Evolutionary conservation across 108 stramenopile genomes (phyloP).

Genomic region (Nannochloropsis salina): DNA sequence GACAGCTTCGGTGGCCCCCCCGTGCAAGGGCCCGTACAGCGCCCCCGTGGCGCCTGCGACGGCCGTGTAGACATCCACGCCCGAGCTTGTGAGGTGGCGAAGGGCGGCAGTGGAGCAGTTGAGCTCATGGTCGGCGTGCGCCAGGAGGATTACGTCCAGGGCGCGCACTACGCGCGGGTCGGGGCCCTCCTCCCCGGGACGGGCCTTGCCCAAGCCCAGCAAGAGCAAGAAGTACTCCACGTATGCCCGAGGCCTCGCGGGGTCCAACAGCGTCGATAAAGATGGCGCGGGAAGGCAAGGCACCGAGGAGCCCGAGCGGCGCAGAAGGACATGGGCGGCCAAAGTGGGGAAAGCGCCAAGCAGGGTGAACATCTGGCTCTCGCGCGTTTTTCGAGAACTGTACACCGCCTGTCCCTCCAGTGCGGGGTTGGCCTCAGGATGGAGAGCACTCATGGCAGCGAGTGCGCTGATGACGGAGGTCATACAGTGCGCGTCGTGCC

Average conservation of each 20-base stretch:
- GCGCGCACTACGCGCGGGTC: neutral
- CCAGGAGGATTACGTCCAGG: conserved; percentile 23
- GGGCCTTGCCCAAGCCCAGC: neutral
- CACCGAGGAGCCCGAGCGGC: neutral
- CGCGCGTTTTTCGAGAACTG: neutral
- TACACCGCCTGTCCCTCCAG: neutral
- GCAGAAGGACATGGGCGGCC: neutral
- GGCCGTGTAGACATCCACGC: neutral
- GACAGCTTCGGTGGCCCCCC: conserved; percentile 27
- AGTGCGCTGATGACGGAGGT: conserved; percentile 23
- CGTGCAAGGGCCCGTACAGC: conserved; percentile 27
- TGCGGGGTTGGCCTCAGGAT: conserved; percentile 3
- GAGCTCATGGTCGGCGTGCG: conserved; percentile 35
- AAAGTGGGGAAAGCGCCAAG: neutral
- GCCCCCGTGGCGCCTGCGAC: conserved; percentile 19
- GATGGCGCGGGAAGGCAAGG: neutral
- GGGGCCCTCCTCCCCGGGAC: neutral
- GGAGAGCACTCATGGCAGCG: conserved; percentile 18
- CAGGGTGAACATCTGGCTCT: neutral
- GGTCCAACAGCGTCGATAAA: neutral
- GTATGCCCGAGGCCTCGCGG: neutral
- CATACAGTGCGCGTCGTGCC: conserved; percentile 27
- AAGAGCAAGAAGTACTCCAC: neutral
- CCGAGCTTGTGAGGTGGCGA: conserved; percentile 13
- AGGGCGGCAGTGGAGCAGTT: conserved; percentile 23